Base-by-base conservation (phyloP, 2,329 filamentous ascomycete genomes). In the Coleophoma eucalyptorum region DNA sequence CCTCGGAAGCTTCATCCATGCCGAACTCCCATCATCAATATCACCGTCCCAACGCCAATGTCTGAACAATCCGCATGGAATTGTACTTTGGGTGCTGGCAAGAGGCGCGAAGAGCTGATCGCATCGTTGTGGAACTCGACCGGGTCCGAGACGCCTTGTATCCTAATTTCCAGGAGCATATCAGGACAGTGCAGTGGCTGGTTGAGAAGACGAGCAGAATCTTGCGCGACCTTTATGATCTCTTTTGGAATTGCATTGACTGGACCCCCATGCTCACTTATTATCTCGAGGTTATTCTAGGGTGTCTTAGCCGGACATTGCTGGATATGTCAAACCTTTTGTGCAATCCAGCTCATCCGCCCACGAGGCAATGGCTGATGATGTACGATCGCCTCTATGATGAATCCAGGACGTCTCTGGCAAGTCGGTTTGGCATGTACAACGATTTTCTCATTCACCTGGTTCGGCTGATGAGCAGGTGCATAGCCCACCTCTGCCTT, bases 341-440 rank as follows among this genome's bases (percentile, higher is more conserved):
- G 58, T 73, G 80, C 33, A 75, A 83, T 59, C 73, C 69, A 34
- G 69, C 69, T 4, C 56, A 75, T 40, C 68, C 70, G 16, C 74
- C 72, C 49, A 71, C 76, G 53, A 67, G 72, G 34, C 73, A 80
- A 49, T 85, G 82, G 81, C 72, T 74, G 40, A 73, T 72, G 56
- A 83, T 84, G 79, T 81, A 77, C 59, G 72, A 82, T 62, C 66
- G 69, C 5, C 73, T 84, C 72, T 73, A 71, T 7, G 70, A 75
- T 20, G 78, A 84, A 59, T 74, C 73, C 3, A 73, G 69, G 0
- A 71, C 80, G 32, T 68, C 69, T 5, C 66, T 85, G 2, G 74
- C 74, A 1, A 73, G 76, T 15, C 70, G 80, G 6, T 83, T 84
- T 53, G 63, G 72, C 26, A 69, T 81, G 49, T 83, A 81, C 60